These are phyloP conservation scores for Cutaneotrichosporon spelunceum DNA, from an alignment of 1,284 basidiomycete genomes.

Conservation along the genomic window DNA sequence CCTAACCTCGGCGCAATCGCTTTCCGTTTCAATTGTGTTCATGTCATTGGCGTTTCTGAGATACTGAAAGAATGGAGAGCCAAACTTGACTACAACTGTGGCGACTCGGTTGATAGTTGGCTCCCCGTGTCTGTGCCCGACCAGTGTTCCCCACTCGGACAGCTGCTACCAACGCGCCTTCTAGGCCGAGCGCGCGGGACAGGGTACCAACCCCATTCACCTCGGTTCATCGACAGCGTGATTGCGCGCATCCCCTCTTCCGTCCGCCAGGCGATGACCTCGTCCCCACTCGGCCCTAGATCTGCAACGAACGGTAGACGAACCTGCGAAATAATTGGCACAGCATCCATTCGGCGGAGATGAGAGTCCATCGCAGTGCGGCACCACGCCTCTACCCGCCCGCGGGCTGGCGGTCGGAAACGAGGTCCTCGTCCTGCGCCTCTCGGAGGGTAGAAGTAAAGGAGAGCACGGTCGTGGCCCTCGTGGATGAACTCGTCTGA, in stretches of 20 bases:
- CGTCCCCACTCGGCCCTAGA: neutral
- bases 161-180: neutral
- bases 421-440: neutral
- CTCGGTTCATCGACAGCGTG: neutral
- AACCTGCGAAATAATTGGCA: neutral
- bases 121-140: neutral
- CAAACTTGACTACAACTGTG: no score
- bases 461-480: neutral
- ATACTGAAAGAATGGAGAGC: no score
- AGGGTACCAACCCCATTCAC: neutral
- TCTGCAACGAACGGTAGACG: neutral
- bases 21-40: no score
- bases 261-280: neutral
- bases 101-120: no score
- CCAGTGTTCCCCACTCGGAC: neutral
- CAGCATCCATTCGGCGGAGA: neutral
- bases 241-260: neutral
- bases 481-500: neutral
- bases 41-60: no score
- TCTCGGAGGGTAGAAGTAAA: neutral
- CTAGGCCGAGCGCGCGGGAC: neutral
- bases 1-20: no score
- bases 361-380: neutral
- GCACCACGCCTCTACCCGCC: neutral
- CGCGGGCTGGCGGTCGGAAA: neutral